Conservation (phyloP, 2,329 filamentous ascomycete genomes). For the Cercospora sesami region DNA sequence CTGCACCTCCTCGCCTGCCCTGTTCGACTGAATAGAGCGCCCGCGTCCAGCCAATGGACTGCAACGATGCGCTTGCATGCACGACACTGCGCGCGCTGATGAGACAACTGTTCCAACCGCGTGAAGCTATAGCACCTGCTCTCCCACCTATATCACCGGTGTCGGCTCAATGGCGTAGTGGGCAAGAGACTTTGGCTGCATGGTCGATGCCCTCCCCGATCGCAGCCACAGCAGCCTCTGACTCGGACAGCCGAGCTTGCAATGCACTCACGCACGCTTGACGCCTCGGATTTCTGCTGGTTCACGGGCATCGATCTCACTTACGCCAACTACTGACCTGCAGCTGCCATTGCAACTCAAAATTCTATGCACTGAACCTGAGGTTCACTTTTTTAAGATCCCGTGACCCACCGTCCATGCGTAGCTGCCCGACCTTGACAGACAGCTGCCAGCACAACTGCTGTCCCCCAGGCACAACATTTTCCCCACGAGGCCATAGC, state of each 20-base stretch:
- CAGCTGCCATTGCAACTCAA: slow-evolving; percentile 1
- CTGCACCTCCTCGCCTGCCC: neutral
- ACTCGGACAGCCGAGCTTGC: slow-evolving; percentile 8
- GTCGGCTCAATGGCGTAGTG: neutral
- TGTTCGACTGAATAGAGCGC: neutral
- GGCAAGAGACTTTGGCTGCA: neutral
- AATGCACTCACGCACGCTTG: neutral
- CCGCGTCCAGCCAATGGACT: neutral
- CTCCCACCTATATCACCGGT: neutral
- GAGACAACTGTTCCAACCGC: neutral
- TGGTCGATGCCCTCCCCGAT: slow-evolving; percentile 1
- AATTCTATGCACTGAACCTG: neutral
- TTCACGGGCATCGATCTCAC: neutral
- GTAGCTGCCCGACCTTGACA: slow-evolving; percentile 1
- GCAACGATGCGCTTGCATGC: neutral
- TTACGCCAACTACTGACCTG: neutral
- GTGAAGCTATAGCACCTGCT: neutral
- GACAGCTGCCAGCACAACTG: neutral
- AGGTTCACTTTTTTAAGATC: neutral
- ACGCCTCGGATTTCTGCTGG: slow-evolving; percentile 3
- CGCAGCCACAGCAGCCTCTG: slow-evolving; percentile 5
- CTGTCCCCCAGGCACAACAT: neutral
- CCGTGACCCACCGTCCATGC: neutral
- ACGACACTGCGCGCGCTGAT: neutral
- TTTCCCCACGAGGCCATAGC: slow-evolving; percentile 8